phyloP scores from a whole-genome alignment of 2,329 filamentous ascomycete species.

The Exophiala sideris region DNA sequence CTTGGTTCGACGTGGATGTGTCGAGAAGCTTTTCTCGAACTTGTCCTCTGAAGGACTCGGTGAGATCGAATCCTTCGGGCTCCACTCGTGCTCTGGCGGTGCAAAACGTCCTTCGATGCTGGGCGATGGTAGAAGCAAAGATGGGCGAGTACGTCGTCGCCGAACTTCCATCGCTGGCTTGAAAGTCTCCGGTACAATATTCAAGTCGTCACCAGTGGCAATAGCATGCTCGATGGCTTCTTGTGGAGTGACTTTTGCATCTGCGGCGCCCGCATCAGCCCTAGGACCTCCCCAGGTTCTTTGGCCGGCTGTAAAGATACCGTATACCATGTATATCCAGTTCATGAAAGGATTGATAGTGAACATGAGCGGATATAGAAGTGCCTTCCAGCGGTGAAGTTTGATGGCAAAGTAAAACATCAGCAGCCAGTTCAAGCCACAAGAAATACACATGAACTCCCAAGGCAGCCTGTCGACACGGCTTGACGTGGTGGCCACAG shows the following conservation, averaged over 20 bases:
- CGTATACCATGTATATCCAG: slow-evolving; percentile 97
- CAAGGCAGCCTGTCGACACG: slow-evolving; percentile 76
- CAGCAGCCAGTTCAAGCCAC: slow-evolving; percentile 88
- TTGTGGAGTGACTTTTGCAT: slow-evolving; percentile 70
- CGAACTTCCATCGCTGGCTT: slow-evolving; percentile 41
- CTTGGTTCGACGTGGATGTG: slow-evolving; percentile 11
- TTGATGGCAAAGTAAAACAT: slow-evolving; percentile 95
- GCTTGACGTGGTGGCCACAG: slow-evolving; percentile 79
- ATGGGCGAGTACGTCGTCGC: slow-evolving; percentile 35
- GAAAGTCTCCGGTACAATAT: slow-evolving; percentile 85
- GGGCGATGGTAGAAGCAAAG: slow-evolving; percentile 66
- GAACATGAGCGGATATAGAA: slow-evolving; percentile 95
- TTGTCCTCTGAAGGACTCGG: slow-evolving; percentile 11
- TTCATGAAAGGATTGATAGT: slow-evolving; percentile 94
- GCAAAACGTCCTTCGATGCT: slow-evolving; percentile 76
- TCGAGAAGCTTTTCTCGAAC: slow-evolving; percentile 1
- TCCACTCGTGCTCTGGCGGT: slow-evolving; percentile 63
- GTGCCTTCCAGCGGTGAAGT: slow-evolving; percentile 85
- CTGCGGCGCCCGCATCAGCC: slow-evolving; percentile 79
- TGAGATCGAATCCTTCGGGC: slow-evolving; percentile 43
- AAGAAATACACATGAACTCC: slow-evolving; percentile 87
- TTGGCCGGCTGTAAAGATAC: slow-evolving; percentile 90
- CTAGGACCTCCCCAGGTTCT: slow-evolving; percentile 93
- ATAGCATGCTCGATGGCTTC: slow-evolving; percentile 81
- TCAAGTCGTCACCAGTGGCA: slow-evolving; percentile 78